These are phyloP conservation scores for Dionaea muscipula DNA, from an alignment of 179 eudicot species.

Conservation along the genomic window DNA sequence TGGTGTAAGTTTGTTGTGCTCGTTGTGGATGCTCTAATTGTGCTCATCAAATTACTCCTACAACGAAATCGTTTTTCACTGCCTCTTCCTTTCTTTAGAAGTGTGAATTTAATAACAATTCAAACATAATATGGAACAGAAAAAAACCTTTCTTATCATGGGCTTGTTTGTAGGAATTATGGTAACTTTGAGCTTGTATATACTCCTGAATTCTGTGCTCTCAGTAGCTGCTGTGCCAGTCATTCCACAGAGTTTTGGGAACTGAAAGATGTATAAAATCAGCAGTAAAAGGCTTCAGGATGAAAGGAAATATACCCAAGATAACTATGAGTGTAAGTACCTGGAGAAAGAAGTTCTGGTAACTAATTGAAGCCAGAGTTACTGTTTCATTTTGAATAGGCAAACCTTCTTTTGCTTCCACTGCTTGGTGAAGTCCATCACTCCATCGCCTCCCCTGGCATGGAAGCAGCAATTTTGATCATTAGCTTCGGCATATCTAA, in stretches of 20 bases:
- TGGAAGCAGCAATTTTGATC: neutral
- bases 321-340: conserved; percentile 24
- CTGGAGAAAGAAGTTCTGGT: conserved; percentile 97
- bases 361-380: conserved; percentile 95
- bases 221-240: conserved; percentile 99
- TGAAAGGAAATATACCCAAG: conserved; percentile 3
- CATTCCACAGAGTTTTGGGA: conserved; percentile 98
- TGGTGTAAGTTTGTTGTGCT: no score
- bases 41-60: no score
- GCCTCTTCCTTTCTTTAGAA: no score
- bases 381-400: conserved; percentile 96
- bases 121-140: neutral
- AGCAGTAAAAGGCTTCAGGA: conserved; percentile 9
- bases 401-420: conserved; percentile 94
- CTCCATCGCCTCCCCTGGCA: conserved; percentile 98
- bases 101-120: no score
- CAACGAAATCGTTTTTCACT: no score
- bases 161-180: conserved; percentile 96
- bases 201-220: conserved; percentile 94
- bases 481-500: neutral
- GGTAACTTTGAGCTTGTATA: conserved; percentile 95
- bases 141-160: conserved; percentile 89
- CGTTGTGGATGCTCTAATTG: no score
- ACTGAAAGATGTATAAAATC: conserved; percentile 35
- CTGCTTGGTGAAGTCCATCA: conserved; percentile 99